These are phyloP conservation scores for Microbotryomycetes sp. DNA, from an alignment of 1,284 basidiomycete genomes.

Conservation along the genomic window DNA sequence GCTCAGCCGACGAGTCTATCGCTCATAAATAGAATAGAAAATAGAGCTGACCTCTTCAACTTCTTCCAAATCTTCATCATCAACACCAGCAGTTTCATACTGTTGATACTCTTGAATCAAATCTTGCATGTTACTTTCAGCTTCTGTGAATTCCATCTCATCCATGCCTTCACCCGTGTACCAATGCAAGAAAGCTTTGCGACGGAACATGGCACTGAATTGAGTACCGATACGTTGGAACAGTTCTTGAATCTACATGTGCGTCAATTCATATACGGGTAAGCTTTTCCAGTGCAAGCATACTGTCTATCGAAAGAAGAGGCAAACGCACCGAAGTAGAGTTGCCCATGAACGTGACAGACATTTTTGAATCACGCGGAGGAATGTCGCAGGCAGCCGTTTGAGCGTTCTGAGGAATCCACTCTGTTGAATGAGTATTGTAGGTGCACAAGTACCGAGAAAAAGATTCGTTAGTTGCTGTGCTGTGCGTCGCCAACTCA, in stretches of 20 bases:
- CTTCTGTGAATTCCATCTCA: conserved; percentile 70
- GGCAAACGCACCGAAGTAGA: conserved; percentile 48
- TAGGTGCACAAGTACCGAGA: background rate
- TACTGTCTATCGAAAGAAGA: background rate
- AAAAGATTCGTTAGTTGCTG: background rate
- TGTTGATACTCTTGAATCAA: conserved; percentile 62
- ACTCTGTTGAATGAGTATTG: conserved; percentile 3
- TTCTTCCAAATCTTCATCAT: conserved; percentile 6
- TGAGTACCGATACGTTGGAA: conserved; percentile 75
- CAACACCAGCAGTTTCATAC: conserved; percentile 45
- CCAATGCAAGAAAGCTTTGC: conserved; percentile 97
- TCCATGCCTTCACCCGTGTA: conserved; percentile 53
- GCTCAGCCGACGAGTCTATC: no score
- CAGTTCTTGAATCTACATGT: conserved; percentile 72
- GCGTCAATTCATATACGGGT: background rate
- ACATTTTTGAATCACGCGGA: conserved; percentile 34
- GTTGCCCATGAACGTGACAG: conserved; percentile 73
- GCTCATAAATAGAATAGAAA: no score
- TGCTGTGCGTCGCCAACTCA: conserved; percentile 19
- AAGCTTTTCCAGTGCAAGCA: conserved; percentile 12
- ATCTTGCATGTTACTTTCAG: conserved; percentile 95
- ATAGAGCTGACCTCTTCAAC: no score
- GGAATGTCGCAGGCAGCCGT: conserved; percentile 42
- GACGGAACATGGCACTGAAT: conserved; percentile 84
- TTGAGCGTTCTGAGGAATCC: conserved; percentile 36